Percentiles rank a stretch among this genome's conserved stretches.
Evolutionary conservation across 2,329 filamentous ascomycete species (phyloP).

Genomic region (Metarhizium album): DNA sequence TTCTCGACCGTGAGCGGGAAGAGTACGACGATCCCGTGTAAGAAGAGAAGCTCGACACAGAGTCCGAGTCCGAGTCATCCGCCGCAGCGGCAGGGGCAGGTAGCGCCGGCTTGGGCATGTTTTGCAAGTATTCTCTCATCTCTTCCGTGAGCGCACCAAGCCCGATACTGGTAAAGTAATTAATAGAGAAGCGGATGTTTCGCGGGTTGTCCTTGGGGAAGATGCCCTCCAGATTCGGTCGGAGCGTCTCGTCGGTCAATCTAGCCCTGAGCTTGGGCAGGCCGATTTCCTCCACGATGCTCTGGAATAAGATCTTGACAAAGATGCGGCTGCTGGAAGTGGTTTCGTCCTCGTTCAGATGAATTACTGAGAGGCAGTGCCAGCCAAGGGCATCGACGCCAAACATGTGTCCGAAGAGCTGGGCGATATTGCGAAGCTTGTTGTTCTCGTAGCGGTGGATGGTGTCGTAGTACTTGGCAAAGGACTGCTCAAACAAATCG

Average conservation of each 20-base stretch:
- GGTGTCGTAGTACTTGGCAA: constrained; percentile 89
- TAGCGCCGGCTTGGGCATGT: constrained; percentile 73
- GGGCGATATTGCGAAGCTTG: constrained; percentile 83
- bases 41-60: constrained; percentile 69
- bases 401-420: constrained; percentile 88
- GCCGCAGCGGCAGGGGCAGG: constrained; percentile 52
- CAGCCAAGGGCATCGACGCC: constrained; percentile 82
- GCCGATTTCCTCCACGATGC: constrained; percentile 77
- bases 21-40: constrained; percentile 32
- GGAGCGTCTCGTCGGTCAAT: constrained; percentile 67
- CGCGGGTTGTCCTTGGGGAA: constrained; percentile 84
- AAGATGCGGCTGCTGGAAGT: constrained; percentile 96
- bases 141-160: constrained; percentile 92
- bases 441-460: constrained; percentile 98
- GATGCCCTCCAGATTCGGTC: constrained; percentile 68
- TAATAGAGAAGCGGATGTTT: constrained; percentile 94
- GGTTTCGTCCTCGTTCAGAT: constrained; percentile 92
- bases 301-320: constrained; percentile 94
- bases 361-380: constrained; percentile 77
- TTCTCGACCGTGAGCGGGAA: constrained; percentile 8
- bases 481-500: constrained; percentile 82
- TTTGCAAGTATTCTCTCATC: constrained; percentile 85
- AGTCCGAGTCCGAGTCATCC: constrained; percentile 56
- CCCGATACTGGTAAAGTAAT: constrained; percentile 97
- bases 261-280: constrained; percentile 68